phyloP scores from a whole-genome alignment of 108 stramenopile species.

The Cylindrotheca fusiformis region DNA sequence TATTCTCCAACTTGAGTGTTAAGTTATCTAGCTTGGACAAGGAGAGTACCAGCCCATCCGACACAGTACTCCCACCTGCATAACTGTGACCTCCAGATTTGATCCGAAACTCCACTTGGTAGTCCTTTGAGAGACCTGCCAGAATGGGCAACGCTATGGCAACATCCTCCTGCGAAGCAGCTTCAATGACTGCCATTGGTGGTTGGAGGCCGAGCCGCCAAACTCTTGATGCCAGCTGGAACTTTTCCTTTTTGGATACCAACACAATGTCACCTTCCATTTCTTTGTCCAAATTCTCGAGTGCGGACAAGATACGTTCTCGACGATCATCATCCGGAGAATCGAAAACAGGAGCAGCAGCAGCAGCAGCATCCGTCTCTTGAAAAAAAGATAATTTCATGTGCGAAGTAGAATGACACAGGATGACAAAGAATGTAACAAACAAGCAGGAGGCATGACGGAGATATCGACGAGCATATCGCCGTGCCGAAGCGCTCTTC shows the following conservation, averaged over 20 bases:
- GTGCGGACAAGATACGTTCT: constrained; percentile 6
- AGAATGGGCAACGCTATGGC: constrained; percentile 22
- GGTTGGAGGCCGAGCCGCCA: constrained; percentile 8
- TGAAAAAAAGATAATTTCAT: no score
- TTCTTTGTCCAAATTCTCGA: constrained; percentile 22
- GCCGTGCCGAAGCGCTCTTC: no score
- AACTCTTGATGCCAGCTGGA: constrained; percentile 4
- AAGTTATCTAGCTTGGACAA: constrained; percentile 15
- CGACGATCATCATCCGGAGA: constrained; percentile 11
- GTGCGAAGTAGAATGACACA: no score
- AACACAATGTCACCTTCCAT: constrained; percentile 25
- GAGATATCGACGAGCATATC: no score
- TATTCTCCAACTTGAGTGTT: neutral
- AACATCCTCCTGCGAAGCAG: constrained; percentile 1
- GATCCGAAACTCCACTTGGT: constrained; percentile 16
- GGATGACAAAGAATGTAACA: no score
- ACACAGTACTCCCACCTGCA: constrained; percentile 19
- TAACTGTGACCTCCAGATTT: constrained; percentile 24
- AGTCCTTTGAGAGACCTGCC: constrained; percentile 12
- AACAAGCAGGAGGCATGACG: no score
- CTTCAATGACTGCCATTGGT: constrained; percentile 25
- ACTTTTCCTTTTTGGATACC: constrained; percentile 16
- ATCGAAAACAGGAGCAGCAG: neutral
- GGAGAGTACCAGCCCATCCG: constrained; percentile 27
- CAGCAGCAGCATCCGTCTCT: neutral